phyloP scores from a whole-genome alignment of 306 rosid genomes.

The Rosa chinensis region DNA sequence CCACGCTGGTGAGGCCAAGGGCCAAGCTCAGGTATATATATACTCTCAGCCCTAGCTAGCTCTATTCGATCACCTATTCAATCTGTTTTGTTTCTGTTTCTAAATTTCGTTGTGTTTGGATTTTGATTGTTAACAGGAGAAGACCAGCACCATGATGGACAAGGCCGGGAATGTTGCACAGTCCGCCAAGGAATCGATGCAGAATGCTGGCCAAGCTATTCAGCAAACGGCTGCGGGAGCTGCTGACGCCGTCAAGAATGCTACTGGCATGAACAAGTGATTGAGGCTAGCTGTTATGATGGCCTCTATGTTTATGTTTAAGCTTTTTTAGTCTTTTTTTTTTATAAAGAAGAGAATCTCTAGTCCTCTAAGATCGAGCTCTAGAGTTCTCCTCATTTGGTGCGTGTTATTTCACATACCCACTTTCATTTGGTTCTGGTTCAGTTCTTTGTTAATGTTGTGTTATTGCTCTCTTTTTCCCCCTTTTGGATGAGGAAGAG shows the following conservation, averaged over 20 bases:
- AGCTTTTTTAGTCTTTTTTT: not conserved
- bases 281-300: not conserved
- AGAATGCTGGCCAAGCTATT: slow-evolving; percentile 48
- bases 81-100: not conserved
- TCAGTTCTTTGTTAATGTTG: not conserved
- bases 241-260: slow-evolving; percentile 58
- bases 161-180: slow-evolving; percentile 52
- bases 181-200: slow-evolving; percentile 45
- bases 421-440: not conserved
- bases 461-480: not conserved
- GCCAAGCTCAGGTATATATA: slow-evolving; percentile 49
- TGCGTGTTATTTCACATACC: not conserved
- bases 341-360: not conserved
- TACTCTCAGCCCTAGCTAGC: not conserved
- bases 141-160: slow-evolving; percentile 47
- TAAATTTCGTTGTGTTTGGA: not conserved
- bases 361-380: not conserved
- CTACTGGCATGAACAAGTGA: slow-evolving; percentile 58
- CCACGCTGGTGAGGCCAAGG: slow-evolving; percentile 58
- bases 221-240: slow-evolving; percentile 60
- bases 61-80: not conserved
- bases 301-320: not conserved
- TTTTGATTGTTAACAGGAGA: slow-evolving; percentile 42
- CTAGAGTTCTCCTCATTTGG: not conserved
- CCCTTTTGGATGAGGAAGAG: not conserved